These are phyloP conservation scores for Mycena chlorophos DNA, from an alignment of 768 basidiomycete genomes.

Conservation along the genomic window DNA sequence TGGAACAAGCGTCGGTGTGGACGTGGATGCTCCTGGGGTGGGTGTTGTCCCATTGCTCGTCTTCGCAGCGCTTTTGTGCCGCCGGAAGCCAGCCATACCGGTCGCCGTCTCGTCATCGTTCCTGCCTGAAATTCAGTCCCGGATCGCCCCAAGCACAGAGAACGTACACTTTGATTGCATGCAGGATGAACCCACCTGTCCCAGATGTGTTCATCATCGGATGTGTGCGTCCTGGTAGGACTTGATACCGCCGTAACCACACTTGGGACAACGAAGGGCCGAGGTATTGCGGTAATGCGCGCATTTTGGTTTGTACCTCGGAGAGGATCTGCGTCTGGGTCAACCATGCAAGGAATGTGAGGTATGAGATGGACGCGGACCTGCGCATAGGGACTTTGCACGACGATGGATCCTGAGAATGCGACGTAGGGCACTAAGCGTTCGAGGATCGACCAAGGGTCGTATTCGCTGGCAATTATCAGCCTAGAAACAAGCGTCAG, in stretches of 20 bases:
- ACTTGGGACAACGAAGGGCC: slow-evolving; percentile 80
- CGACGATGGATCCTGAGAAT: slow-evolving; percentile 84
- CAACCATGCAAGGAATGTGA: slow-evolving; percentile 2
- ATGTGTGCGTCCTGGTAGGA: slow-evolving; percentile 95
- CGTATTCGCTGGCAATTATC: slow-evolving; percentile 81
- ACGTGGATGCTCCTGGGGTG: no score
- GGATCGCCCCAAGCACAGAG: neutral
- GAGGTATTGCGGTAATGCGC: slow-evolving; percentile 65
- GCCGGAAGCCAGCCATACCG: slow-evolving; percentile 51
- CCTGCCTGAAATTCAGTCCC: slow-evolving; percentile 45
- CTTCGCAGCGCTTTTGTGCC: slow-evolving; percentile 18
- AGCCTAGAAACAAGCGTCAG: slow-evolving; percentile 46
- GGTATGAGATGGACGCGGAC: slow-evolving; percentile 36
- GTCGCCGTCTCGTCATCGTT: slow-evolving; percentile 64
- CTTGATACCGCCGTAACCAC: slow-evolving; percentile 89
- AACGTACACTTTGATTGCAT: slow-evolving; percentile 81
- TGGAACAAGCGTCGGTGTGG: no score
- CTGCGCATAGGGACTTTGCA: slow-evolving; percentile 82
- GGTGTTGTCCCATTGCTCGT: slow-evolving; percentile 29
- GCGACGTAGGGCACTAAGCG: slow-evolving; percentile 72
- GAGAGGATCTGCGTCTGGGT: slow-evolving; percentile 58
- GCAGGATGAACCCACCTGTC: slow-evolving; percentile 84
- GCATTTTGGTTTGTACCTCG: slow-evolving; percentile 71
- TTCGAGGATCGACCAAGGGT: slow-evolving; percentile 78
- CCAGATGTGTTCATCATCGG: slow-evolving; percentile 91